Conservation (phyloP, 2,329 filamentous ascomycete species). For the Eutypella sp. region DNA sequence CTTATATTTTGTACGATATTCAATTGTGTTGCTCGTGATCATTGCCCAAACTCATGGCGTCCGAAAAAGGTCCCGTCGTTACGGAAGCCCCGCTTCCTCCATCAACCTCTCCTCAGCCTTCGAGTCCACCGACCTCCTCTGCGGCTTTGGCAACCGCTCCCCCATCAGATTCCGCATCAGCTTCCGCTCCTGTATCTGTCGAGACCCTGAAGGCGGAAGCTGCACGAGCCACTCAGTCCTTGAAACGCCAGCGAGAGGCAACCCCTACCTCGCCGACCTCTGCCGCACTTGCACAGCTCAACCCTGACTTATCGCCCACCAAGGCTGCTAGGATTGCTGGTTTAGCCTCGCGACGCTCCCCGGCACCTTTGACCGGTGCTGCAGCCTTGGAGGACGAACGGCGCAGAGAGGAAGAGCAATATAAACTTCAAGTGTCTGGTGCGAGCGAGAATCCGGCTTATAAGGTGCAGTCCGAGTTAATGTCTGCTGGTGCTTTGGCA, state of each 20-base stretch:
- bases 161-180: constrained; percentile 25
- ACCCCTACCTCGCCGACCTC: constrained; percentile 36
- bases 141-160: constrained; percentile 2
- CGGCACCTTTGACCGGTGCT: constrained; percentile 46
- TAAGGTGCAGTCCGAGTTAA: constrained; percentile 47
- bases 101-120: constrained; percentile 29
- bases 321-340: constrained; percentile 48
- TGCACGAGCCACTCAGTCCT: constrained; percentile 31
- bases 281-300: constrained; percentile 23
- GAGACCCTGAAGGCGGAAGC: constrained; percentile 37
- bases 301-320: constrained; percentile 43
- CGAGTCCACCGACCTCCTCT: constrained; percentile 25
- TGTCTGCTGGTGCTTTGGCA: constrained; percentile 46
- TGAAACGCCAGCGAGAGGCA: constrained; percentile 45
- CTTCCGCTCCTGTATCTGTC: constrained; percentile 28
- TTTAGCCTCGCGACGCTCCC: constrained; percentile 37
- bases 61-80: constrained; percentile 48
- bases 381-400: constrained; percentile 51
- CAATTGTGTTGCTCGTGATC: constrained; percentile 17
- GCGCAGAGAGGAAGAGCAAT: constrained; percentile 41
- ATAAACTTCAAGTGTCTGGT: constrained; percentile 35
- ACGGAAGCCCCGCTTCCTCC: constrained; percentile 43
- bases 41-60: constrained; percentile 41
- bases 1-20: constrained; percentile 19
- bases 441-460: constrained; percentile 52